A percentile compares a stretch with the other conserved stretches of the same genome.
These are phyloP conservation scores for Verticillium tricorpus DNA, from an alignment of 2,329 filamentous ascomycete genomes.

Conservation along the genomic window DNA sequence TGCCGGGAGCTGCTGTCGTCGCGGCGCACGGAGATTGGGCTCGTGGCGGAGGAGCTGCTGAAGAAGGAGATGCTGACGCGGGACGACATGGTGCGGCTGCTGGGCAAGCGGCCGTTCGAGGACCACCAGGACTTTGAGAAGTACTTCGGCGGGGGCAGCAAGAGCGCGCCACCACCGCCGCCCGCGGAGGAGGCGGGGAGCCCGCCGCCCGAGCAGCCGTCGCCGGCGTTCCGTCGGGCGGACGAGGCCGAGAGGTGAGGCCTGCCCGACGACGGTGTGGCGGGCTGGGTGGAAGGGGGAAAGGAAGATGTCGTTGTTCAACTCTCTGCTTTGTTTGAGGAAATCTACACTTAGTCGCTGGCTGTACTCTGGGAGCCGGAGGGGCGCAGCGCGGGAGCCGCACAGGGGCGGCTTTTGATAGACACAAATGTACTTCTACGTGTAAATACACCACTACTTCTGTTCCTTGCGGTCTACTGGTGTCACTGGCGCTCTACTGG, in stretches of 20 bases:
- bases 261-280: no score
- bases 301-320: background rate
- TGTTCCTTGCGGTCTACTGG: background rate
- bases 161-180: conserved; percentile 55
- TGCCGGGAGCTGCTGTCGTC: conserved; percentile 78
- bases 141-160: conserved; percentile 70
- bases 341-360: background rate
- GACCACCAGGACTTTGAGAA: conserved; percentile 88
- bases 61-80: conserved; percentile 85
- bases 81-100: conserved; percentile 85
- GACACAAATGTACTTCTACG: background rate
- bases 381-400: background rate
- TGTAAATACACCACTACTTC: conserved; percentile 1
- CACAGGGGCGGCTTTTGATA: background rate
- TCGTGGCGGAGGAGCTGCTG: conserved; percentile 90
- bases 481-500: background rate
- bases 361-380: background rate
- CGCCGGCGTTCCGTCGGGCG: conserved; percentile 30
- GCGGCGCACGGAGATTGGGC: conserved; percentile 83
- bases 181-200: conserved; percentile 40
- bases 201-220: conserved; percentile 24
- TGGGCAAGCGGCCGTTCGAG: conserved; percentile 79
- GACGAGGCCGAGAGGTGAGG: background rate
- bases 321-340: background rate
- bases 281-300: no score